Evolutionary conservation across 2,329 filamentous ascomycete species (phyloP).

Genomic region (Xylariaceae sp.): DNA sequence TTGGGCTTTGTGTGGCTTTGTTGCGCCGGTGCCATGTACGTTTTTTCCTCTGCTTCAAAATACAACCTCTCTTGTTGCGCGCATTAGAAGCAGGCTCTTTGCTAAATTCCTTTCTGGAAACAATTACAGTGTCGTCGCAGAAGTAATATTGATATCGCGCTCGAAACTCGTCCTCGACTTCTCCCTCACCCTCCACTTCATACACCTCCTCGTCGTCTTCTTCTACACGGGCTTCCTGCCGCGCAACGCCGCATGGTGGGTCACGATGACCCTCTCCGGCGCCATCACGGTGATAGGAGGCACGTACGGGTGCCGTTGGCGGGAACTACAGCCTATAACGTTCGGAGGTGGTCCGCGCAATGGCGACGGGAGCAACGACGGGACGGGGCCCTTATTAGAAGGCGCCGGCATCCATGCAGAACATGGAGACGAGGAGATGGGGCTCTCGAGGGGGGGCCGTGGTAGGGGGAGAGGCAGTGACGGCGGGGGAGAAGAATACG

Average conservation of each 20-base stretch:
- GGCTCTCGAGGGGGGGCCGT: slow-evolving; percentile 44
- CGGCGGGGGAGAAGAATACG: slow-evolving; percentile 56
- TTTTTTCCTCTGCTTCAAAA: background rate
- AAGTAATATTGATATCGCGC: slow-evolving; percentile 77
- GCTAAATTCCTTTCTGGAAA: no score
- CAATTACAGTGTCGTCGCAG: slow-evolving; percentile 72
- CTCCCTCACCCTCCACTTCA: slow-evolving; percentile 77
- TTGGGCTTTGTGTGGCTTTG: slow-evolving; percentile 51
- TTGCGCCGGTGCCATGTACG: slow-evolving; percentile 49
- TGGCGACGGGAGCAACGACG: slow-evolving; percentile 32
- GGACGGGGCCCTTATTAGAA: slow-evolving; percentile 26
- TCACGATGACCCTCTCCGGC: slow-evolving; percentile 45
- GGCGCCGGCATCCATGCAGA: slow-evolving; percentile 18
- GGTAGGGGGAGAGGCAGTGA: slow-evolving; percentile 49
- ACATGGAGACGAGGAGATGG: slow-evolving; percentile 40
- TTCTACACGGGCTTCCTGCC: slow-evolving; percentile 76
- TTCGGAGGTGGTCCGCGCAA: slow-evolving; percentile 70
- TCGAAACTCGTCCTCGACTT: slow-evolving; percentile 96
- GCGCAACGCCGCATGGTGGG: slow-evolving; percentile 82
- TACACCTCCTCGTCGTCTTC: slow-evolving; percentile 72
- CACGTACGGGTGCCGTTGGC: slow-evolving; percentile 86
- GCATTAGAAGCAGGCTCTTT: no score
- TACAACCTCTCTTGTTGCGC: background rate
- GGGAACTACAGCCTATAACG: slow-evolving; percentile 81
- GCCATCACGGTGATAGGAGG: slow-evolving; percentile 54